Evolutionary conservation across 2,329 filamentous ascomycete genomes (phyloP), one percentile per base, ranked within the genome.

Genomic region (Colletotrichum shisoi): DNA sequence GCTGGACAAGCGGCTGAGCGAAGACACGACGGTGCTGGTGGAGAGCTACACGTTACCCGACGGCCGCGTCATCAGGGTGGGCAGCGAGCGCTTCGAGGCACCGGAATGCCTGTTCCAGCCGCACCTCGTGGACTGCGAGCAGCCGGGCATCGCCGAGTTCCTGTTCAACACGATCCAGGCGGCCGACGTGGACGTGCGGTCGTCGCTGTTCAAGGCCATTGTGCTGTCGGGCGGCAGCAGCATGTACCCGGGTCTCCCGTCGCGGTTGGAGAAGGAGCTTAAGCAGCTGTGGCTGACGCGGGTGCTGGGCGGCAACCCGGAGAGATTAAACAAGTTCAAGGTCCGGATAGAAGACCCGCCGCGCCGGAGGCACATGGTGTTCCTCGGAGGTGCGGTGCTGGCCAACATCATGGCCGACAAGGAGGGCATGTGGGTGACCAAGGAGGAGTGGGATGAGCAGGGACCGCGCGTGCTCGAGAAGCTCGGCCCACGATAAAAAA

Each of bases 371-470:
- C 95, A 99, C 84, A 98, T 99, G 94, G 95, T 99, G n/a, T 98
- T 99, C 85, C 82, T 99, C 63, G 95, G 95, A 66, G 95, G 95
- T 73, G 95, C 95, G 31, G 95, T 99, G 70, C 83, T 99, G 74
- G 95, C 95, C 73, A 98, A 98, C 78, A 96, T 99, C 79, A 98
- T 99, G 91, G 94, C 95, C 52, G 94, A 98, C 81, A 98, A 97
- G 83, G 93, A 97, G 79, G 91, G 90, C 78, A 98, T 98, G 95
- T 99, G 95, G 95, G 94, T 99, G 75, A 91, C 91, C 73, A 97
- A 97, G 85, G 86, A 91, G 75, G 95, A 99, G 81, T 99, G 95
- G 95, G 87, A 95, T 75, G 95, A 99, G 81, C 91, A 97, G 78
- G 95, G 95, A 45, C 77, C 91, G 44, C 86, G 91, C 65, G 89